Conservation (phyloP, 805 yeast species). For the Schwanniomyces yamadae region DNA sequence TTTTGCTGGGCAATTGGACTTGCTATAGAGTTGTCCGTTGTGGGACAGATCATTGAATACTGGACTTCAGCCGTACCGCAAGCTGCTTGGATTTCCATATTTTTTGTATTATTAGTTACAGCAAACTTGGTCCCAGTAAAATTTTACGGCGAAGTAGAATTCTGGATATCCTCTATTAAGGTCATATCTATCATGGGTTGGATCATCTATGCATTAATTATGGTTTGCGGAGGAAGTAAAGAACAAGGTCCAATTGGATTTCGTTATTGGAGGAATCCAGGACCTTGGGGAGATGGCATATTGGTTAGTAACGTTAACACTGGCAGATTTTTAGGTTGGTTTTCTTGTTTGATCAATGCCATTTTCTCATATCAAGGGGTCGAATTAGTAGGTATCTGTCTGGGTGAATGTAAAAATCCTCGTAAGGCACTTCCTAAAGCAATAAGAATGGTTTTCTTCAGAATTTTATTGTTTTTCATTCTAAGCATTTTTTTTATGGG, state of each 20-base stretch:
- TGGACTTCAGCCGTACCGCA: slow-evolving; percentile 35
- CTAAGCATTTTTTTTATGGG: slow-evolving; percentile 34
- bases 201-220: slow-evolving; percentile 32
- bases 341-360: slow-evolving; percentile 37
- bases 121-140: slow-evolving; percentile 35
- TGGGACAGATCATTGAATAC: slow-evolving; percentile 21
- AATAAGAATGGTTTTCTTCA: slow-evolving; percentile 43
- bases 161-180: slow-evolving; percentile 28
- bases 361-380: slow-evolving; percentile 36
- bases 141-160: slow-evolving; percentile 40
- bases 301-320: slow-evolving; percentile 15
- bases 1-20: slow-evolving; percentile 37
- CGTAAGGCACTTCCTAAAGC: slow-evolving; percentile 38
- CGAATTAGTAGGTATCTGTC: slow-evolving; percentile 38
- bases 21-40: slow-evolving; percentile 37
- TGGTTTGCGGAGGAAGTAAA: slow-evolving; percentile 41
- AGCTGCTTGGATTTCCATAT: slow-evolving; percentile 36
- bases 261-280: slow-evolving; percentile 10
- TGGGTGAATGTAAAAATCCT: slow-evolving; percentile 41
- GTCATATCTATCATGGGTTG: slow-evolving; percentile 37
- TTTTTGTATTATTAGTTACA: slow-evolving; percentile 28
- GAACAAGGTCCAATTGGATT: slow-evolving; percentile 34
- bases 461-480: slow-evolving; percentile 41
- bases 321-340: slow-evolving; percentile 35
- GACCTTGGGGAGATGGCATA: slow-evolving; percentile 18